Percentiles rank a stretch among this genome's conserved stretches.
Conservation (phyloP, 192 early-diverging fungal genomes). For the Umbelopsis sp. region DNA sequence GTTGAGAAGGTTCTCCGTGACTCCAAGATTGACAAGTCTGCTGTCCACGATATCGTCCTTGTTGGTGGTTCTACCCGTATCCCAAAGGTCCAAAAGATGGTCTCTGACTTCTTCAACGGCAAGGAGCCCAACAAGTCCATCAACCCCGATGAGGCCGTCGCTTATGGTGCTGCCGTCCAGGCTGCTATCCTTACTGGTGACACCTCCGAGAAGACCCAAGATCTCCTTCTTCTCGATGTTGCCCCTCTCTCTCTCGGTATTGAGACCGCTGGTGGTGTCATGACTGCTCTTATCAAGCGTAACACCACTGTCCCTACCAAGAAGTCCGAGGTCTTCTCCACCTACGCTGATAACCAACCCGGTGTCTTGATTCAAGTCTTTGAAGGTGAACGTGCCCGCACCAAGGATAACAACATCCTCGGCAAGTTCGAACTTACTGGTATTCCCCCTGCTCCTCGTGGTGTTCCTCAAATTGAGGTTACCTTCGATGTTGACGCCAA, state of each 20-base stretch:
- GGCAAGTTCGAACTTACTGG: conserved; percentile 98
- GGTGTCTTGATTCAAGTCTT: conserved; percentile 95
- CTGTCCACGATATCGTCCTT: conserved; percentile 93
- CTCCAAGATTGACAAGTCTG: conserved; percentile 92
- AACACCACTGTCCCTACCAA: conserved; percentile 96
- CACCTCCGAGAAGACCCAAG: conserved; percentile 93
- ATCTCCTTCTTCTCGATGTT: conserved; percentile 91
- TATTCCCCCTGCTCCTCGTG: conserved; percentile 95
- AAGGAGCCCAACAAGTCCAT: conserved; percentile 99
- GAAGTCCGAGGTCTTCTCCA: conserved; percentile 96
- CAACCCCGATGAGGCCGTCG: conserved; percentile 97
- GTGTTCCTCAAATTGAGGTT: conserved; percentile 97
- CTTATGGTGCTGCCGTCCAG: conserved; percentile 96
- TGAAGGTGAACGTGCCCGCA: conserved; percentile 96
- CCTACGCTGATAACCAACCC: conserved; percentile 96
- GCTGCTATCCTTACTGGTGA: conserved; percentile 93
- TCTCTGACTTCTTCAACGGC: conserved; percentile 96
- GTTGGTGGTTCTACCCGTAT: conserved; percentile 99
- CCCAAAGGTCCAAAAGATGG: conserved; percentile 98
- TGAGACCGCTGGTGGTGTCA: conserved; percentile 95
- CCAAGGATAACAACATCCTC: conserved; percentile 98
- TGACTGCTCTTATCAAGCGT: conserved; percentile 93
- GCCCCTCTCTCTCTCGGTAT: conserved; percentile 95
- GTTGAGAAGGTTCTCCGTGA: conserved; percentile 97
- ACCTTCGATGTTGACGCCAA: conserved; percentile 97